Percentiles rank a stretch among this genome's conserved stretches.
Evolutionary conservation across 2,329 filamentous ascomycete genomes (phyloP).

Genomic region (Xylaria sp.): DNA sequence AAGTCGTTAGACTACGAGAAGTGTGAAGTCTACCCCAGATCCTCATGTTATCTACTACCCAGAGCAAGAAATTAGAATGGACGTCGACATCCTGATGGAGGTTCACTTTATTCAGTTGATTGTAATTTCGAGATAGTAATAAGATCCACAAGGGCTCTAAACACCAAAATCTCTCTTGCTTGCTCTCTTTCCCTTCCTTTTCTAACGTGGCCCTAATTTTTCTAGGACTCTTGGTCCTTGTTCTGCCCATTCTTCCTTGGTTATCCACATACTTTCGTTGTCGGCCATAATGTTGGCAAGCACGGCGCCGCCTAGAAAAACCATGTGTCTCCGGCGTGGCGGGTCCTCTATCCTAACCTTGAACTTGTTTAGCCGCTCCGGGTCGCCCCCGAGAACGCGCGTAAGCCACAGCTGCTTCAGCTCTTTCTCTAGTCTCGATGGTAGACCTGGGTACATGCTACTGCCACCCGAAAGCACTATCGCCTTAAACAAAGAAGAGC

Average conservation of each 20-base stretch:
- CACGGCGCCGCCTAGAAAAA: constrained; percentile 97
- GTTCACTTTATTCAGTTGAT: constrained; percentile 11
- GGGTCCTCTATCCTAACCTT: constrained; percentile 99
- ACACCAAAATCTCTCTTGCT: not conserved
- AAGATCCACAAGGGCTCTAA: constrained; percentile 18
- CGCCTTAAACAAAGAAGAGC: constrained; percentile 93
- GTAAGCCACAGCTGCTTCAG: constrained; percentile 99
- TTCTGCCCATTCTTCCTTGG: constrained; percentile 96
- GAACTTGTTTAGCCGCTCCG: constrained; percentile 96
- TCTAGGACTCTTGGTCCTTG: constrained; percentile 85
- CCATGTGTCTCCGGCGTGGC: constrained; percentile 95
- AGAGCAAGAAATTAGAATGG: not conserved
- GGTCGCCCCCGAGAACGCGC: constrained; percentile 87
- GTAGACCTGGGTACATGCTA: constrained; percentile 98
- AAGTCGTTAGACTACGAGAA: not conserved
- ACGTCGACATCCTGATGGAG: not conserved
- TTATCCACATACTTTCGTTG: constrained; percentile 99
- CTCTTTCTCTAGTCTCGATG: constrained; percentile 96
- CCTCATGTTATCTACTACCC: not conserved
- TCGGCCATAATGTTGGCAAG: constrained; percentile 99
- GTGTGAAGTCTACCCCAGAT: not conserved
- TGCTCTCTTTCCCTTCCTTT: not conserved
- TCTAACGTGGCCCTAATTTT: constrained; percentile 89
- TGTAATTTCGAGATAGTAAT: constrained; percentile 10
- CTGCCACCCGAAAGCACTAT: constrained; percentile 96